Base-by-base conservation (phyloP, 1,139 yeast genomes). In the Hyphopichia wangnamkhiaoensis region DNA sequence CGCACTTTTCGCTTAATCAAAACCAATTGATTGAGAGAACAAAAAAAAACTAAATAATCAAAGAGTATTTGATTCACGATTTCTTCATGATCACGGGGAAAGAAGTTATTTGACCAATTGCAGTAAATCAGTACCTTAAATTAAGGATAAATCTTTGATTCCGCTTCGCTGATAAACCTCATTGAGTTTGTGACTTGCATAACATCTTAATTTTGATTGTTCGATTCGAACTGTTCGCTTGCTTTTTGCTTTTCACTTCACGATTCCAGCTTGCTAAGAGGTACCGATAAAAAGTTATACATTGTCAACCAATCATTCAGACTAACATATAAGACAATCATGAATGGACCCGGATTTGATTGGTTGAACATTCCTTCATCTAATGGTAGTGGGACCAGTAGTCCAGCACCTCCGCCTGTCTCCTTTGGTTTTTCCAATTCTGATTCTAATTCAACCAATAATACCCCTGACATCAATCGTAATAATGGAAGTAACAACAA, bases 331-430 rank as follows among this genome's bases (percentile, higher is more conserved):
- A 24, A 24, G 12, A 6, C 5, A 8, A 28, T 16, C 3, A 48
- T 49, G 52, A 46, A 47, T 37, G 49, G 43, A 32, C 28, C 29
- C 16, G 57, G 57, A 24, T 53, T 54, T 42, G 60, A 58, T 42
- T 58, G 63, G 63, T 45, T 56, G 29, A 55, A 56, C 37, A 32
- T 53, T 13, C 55, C 58, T 12, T 21, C 40, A 18, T 34, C 28
- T n/a, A 40, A 34, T 18, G 35, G 33, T 20, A 45, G 46, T 35
- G 47, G 42, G 17, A 32, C 54, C 1, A 35, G 35, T 12, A 50
- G 58, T 7, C 58, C 61, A 8, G 54, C 58, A 10, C 28, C 33
- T 13, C 62, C 62, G 2, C 48, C 45, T 18, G 61, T 57, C 8
- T 55, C 60, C 9, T 57, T 57, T 42, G 56, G 56, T 7, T 6